A percentile compares a stretch with the other conserved stretches of the same genome.
Evolutionary conservation across 139 green algal genomes (phyloP).

Genomic region (Picochlorum sp.): DNA sequence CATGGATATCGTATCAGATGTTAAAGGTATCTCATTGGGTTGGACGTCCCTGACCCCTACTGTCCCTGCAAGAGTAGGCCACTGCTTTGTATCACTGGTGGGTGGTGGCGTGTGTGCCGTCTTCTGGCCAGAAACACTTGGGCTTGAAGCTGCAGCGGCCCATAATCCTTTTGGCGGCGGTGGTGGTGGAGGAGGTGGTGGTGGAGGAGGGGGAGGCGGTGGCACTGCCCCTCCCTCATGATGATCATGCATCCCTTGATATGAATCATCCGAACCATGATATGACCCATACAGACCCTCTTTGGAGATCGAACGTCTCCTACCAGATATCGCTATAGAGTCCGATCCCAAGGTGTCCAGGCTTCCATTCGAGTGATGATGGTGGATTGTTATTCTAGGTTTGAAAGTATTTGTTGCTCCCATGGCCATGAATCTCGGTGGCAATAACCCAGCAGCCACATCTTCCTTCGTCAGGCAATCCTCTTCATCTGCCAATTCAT

Average conservation of each 20-base stretch:
- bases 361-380: not conserved
- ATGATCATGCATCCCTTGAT: not conserved
- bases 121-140: not conserved
- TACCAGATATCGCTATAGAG: not conserved
- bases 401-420: conserved; percentile 23
- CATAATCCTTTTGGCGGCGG: not conserved
- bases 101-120: not conserved
- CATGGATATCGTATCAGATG: conserved; percentile 17
- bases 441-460: conserved; percentile 42
- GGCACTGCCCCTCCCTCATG: not conserved
- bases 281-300: conserved; percentile 2
- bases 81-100: not conserved
- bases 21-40: not conserved
- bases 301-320: not conserved
- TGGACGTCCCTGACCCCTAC: not conserved
- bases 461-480: conserved; percentile 87
- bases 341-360: conserved; percentile 1
- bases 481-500: conserved; percentile 64
- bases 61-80: conserved; percentile 8
- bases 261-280: not conserved
- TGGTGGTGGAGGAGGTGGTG: not conserved
- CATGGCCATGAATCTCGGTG: conserved; percentile 31
- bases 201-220: not conserved
- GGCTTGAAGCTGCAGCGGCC: not conserved
- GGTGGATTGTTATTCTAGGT: conserved; percentile 23